A percentile compares a stretch with the other conserved stretches of the same genome.
Evolutionary conservation across 2,329 filamentous ascomycete genomes (phyloP).

Genomic region (Penicillium hordei): DNA sequence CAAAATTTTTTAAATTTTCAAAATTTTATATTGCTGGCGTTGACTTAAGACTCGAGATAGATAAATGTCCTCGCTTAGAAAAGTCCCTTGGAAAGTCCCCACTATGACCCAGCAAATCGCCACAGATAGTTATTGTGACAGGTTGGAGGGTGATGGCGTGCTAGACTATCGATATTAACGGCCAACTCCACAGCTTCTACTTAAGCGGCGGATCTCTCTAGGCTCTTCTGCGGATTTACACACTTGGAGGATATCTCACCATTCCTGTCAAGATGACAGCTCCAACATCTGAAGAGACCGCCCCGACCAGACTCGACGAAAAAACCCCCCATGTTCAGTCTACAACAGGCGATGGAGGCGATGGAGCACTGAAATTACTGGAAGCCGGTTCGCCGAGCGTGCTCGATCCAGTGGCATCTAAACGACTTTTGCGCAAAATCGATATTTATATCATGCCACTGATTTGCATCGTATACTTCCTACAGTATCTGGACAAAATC

Average conservation of each 20-base stretch:
- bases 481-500: slow-evolving; percentile 33
- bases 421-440: slow-evolving; percentile 28
- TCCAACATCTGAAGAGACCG: neutral
- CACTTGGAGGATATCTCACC: neutral
- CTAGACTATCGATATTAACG: neutral
- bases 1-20: no score
- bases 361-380: slow-evolving; percentile 5
- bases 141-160: neutral
- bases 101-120: neutral
- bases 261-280: neutral
- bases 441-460: slow-evolving; percentile 33
- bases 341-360: neutral
- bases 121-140: neutral
- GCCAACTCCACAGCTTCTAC: neutral
- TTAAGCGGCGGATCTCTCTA: neutral
- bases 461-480: slow-evolving; percentile 34
- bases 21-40: neutral
- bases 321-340: neutral
- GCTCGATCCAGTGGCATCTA: slow-evolving; percentile 10
- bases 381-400: neutral
- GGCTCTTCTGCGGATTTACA: neutral
- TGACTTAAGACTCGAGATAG: neutral
- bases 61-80: neutral
- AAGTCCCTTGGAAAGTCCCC: neutral
- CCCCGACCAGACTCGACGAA: neutral